Base-by-base conservation (phyloP, 2,329 filamentous ascomycete genomes). In the Berkeleyomyces basicola region DNA sequence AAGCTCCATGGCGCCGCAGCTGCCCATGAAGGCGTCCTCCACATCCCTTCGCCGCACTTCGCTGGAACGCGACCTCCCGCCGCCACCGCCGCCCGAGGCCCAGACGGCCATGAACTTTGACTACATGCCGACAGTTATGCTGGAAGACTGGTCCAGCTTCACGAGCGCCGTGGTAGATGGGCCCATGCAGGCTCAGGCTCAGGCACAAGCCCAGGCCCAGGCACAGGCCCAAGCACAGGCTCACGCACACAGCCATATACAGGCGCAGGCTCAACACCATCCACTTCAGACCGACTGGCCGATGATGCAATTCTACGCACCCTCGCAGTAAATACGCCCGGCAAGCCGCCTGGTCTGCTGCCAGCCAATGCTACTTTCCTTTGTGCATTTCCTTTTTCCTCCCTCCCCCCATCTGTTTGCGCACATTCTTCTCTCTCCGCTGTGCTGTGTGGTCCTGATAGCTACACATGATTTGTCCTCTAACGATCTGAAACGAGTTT, bases 81-180 rank as follows among this genome's bases (percentile, higher is more conserved):
- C 72, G 23, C 70, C 70, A 10, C 68, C 70, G 5, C 58, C 68
- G 5, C 39, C 51, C 49, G 31, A 59, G n/a, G 16, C 36, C 16
- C 59, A 61, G 7, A 16, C 53, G 4, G 70, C 74, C 67, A 76
- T 77, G 73, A 74, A 76, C 53, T 76, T 76, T 67, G 74, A 77
- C 61, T 76, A 74, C 65, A 73, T 74, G 39, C 70, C 74, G 2
- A 69, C 70, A 2, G 70, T 74, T 40, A 69, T 72, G 7, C 75
- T 76, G 53, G 72, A 75, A 1, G 74, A 75, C 64, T 77, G 75
- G 75, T 74, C 74, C 62, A 72, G 69, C 62, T 70, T 76, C 39
- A 67, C 70, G 33, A 70, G 71, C 31, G 68, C 71, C 31, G 69
- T 74, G 23, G 67, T 73, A 23, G 70, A 72, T 53, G 72, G 73